These are phyloP conservation scores for Daldinia sp. DNA, from an alignment of 2,329 filamentous ascomycete species.

Conservation along the genomic window DNA sequence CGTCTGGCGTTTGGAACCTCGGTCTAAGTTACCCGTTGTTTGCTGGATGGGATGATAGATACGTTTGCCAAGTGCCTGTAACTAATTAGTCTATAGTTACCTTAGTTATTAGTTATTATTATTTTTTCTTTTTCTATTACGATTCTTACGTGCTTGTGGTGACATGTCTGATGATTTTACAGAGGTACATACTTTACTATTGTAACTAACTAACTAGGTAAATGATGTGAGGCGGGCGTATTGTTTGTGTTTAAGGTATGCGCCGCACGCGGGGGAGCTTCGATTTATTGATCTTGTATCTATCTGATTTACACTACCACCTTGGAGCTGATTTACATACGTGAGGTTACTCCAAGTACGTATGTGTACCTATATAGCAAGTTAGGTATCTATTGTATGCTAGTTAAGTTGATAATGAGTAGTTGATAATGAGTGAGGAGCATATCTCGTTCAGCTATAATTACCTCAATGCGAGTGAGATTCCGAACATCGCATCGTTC, in stretches of 20 bases:
- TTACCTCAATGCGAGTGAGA: constrained; percentile 1
- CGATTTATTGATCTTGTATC: constrained; percentile 6
- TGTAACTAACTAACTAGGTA: no score
- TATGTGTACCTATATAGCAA: not conserved
- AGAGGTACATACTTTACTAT: not conserved
- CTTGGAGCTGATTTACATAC: not conserved
- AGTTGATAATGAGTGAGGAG: no score
- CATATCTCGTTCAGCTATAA: not conserved
- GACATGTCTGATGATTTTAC: not conserved
- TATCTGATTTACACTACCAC: no score
- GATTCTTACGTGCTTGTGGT: constrained; percentile 8
- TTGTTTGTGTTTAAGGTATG: not conserved
- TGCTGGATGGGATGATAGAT: not conserved
- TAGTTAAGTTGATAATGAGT: no score
- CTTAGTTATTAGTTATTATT: not conserved
- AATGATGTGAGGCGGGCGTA: no score
- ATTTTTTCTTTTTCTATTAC: not conserved
- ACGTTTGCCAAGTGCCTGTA: no score
- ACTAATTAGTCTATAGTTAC: no score
- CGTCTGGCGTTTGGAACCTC: not conserved
- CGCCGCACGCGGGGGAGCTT: not conserved
- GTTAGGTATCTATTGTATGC: not conserved
- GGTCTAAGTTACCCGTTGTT: not conserved
- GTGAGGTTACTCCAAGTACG: not conserved
- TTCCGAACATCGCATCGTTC: not conserved